Evolutionary conservation across 1,284 basidiomycete species (phyloP).

Genomic region (Testicularia cyperi): DNA sequence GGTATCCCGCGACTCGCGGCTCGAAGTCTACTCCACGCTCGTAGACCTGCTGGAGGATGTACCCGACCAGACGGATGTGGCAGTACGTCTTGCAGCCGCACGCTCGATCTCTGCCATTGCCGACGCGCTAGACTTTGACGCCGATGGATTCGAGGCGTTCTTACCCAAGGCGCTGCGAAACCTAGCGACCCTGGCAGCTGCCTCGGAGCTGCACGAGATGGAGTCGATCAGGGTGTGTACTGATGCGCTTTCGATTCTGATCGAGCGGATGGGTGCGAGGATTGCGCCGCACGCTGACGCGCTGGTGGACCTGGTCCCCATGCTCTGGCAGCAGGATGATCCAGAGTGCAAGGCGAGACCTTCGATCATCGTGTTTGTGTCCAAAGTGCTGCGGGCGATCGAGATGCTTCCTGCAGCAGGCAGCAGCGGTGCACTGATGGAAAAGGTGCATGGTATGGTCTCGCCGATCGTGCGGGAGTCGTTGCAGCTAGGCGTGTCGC

Average conservation of each 20-base stretch:
- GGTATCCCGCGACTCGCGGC: slow-evolving; percentile 25
- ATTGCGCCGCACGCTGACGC: slow-evolving; percentile 45
- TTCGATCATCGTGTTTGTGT: slow-evolving; percentile 52
- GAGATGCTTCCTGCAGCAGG: slow-evolving; percentile 34
- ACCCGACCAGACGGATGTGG: slow-evolving; percentile 46
- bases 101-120: slow-evolving; percentile 47
- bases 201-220: slow-evolving; percentile 49
- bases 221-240: slow-evolving; percentile 55
- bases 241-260: slow-evolving; percentile 49
- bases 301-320: slow-evolving; percentile 47
- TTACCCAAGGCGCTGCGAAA: slow-evolving; percentile 43
- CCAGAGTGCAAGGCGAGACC: slow-evolving; percentile 50
- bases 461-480: slow-evolving; percentile 49
- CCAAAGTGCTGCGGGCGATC: slow-evolving; percentile 49
- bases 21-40: slow-evolving; percentile 46
- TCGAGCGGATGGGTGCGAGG: slow-evolving; percentile 53
- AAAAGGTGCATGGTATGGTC: slow-evolving; percentile 46
- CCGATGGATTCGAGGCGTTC: slow-evolving; percentile 50
- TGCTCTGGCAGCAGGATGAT: slow-evolving; percentile 53
- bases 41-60: slow-evolving; percentile 43
- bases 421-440: slow-evolving; percentile 26
- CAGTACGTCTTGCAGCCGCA: slow-evolving; percentile 54
- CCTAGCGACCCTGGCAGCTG: slow-evolving; percentile 42
- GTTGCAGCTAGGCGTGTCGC: slow-evolving; percentile 32
- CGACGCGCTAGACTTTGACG: slow-evolving; percentile 56